Percentiles rank a stretch among this genome's conserved stretches.
phyloP scores from a whole-genome alignment of 352 stramenopile genomes.

The Phytopythium boreale region DNA sequence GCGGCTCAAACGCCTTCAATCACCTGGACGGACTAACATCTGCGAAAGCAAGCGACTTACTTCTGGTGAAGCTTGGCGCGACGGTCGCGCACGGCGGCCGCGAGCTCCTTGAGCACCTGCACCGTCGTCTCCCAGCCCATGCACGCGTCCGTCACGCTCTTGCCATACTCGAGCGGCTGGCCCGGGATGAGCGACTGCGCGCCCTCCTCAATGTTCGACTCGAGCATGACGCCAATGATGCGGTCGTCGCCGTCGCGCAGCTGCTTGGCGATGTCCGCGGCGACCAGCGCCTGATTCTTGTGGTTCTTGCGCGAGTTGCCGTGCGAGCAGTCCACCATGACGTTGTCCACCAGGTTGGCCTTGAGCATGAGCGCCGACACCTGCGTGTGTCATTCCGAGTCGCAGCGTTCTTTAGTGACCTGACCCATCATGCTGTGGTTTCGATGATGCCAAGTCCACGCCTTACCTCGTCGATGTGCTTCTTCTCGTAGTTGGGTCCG shows the following conservation, averaged over 20 bases:
- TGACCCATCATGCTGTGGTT: too few relatives aligned
- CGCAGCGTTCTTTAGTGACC: too few relatives aligned
- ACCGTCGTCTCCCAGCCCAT: slow-evolving; percentile 84
- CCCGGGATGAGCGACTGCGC: slow-evolving; percentile 73
- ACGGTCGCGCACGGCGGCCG: slow-evolving; percentile 72
- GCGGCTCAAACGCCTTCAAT: neutral
- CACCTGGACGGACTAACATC: neutral
- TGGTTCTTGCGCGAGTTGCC: slow-evolving; percentile 89
- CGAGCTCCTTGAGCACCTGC: slow-evolving; percentile 69
- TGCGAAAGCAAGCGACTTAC: slow-evolving; percentile 7
- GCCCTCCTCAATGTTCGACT: slow-evolving; percentile 86
- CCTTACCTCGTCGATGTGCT: slow-evolving; percentile 67
- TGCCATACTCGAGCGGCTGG: slow-evolving; percentile 82
- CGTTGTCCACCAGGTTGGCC: slow-evolving; percentile 73
- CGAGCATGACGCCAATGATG: slow-evolving; percentile 87
- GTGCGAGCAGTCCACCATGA: slow-evolving; percentile 91
- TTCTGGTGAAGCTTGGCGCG: slow-evolving; percentile 49
- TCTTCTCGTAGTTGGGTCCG: slow-evolving; percentile 81
- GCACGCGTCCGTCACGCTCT: slow-evolving; percentile 89
- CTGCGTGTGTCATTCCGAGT: neutral
- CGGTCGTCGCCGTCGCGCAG: slow-evolving; percentile 68
- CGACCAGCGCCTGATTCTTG: slow-evolving; percentile 83
- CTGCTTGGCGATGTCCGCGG: slow-evolving; percentile 66
- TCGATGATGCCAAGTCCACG: neutral
- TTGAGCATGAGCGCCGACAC: slow-evolving; percentile 81